Conservation (phyloP, 306 rosid genomes). For the Rosa lucieae region DNA sequence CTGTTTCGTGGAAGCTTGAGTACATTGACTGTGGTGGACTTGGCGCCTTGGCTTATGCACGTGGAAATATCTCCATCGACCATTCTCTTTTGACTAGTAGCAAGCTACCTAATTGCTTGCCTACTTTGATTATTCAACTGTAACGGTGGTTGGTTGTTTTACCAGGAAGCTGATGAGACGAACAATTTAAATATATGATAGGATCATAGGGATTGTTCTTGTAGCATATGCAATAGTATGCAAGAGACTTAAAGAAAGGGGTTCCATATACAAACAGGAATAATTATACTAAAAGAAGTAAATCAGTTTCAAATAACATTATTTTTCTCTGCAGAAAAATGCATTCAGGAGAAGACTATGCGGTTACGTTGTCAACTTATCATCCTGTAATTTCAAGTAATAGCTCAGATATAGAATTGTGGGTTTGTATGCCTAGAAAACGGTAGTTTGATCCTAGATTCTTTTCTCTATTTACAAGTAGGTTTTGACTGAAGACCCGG, state of each 20-base stretch:
- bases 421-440: neutral
- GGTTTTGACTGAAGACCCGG: neutral
- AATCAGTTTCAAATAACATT: too few relatives aligned
- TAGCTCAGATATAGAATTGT: neutral
- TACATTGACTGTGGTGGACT: neutral
- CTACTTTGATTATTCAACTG: neutral
- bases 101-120: neutral
- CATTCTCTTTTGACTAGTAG: neutral
- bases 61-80: neutral
- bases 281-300: too few relatives aligned
- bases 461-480: neutral
- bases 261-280: too few relatives aligned
- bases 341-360: neutral
- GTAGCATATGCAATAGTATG: too few relatives aligned
- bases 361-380: too few relatives aligned
- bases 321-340: neutral
- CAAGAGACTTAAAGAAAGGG: too few relatives aligned
- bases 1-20: neutral
- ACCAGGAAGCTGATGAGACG: neutral
- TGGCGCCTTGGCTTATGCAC: neutral
- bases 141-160: neutral
- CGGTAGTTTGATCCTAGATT: conserved; percentile 5
- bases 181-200: neutral
- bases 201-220: neutral
- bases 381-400: neutral